phyloP scores from a whole-genome alignment of 768 basidiomycete species.

The Russula foetens region DNA sequence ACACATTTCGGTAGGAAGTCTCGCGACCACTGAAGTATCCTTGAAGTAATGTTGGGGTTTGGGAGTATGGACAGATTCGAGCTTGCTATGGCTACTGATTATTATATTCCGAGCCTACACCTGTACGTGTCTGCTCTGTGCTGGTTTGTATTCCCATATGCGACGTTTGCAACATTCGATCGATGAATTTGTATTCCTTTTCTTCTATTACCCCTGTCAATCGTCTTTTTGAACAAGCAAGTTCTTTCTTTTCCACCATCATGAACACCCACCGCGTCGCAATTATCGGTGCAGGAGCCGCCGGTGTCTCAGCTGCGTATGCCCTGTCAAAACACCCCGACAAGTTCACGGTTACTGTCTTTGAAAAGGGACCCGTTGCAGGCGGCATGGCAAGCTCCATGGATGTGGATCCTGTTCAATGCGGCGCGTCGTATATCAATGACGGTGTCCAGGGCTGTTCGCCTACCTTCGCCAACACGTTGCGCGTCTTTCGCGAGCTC shows the following conservation, averaged over 20 bases:
- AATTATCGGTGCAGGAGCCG: constrained; percentile 14
- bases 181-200: constrained; percentile 14
- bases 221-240: not conserved
- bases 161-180: constrained; percentile 3
- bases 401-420: constrained; percentile 26
- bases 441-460: constrained; percentile 32
- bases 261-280: constrained; percentile 4
- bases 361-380: constrained; percentile 25
- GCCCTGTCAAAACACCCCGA: constrained; percentile 29
- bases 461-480: constrained; percentile 30
- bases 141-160: constrained; percentile 1
- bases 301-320: constrained; percentile 30
- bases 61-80: constrained; percentile 3
- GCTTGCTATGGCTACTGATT: constrained; percentile 7
- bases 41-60: constrained; percentile 23
- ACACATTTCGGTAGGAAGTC: constrained; percentile 54
- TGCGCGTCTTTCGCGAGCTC: constrained; percentile 29
- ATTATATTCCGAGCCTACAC: constrained; percentile 7
- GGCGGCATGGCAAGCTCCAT: constrained; percentile 32
- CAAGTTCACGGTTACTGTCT: constrained; percentile 27
- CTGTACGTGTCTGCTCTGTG: constrained; percentile 13
- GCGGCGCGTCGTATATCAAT: constrained; percentile 31
- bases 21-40: constrained; percentile 73
- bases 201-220: not conserved
- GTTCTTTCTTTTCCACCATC: not conserved